Conservation (phyloP, 176 grass and related monocot genomes). For the Avena eriantha region DNA sequence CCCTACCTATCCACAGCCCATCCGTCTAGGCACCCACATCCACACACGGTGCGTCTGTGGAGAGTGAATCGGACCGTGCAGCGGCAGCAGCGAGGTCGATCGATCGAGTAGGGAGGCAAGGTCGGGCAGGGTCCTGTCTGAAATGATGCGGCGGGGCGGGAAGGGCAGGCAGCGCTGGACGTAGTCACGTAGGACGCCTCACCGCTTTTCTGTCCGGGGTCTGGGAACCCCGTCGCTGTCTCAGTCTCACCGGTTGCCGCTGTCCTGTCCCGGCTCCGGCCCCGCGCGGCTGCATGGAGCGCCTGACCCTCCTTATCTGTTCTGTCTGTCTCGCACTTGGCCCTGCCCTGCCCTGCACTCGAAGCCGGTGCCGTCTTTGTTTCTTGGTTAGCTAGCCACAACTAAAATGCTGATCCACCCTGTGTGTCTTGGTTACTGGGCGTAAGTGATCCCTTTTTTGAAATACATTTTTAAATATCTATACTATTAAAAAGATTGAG, state of each 20-base stretch:
- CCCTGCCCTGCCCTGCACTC: neutral
- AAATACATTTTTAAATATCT: too few species aligned
- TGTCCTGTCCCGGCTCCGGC: neutral
- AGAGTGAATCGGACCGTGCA: conserved; percentile 13
- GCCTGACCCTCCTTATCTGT: conserved; percentile 29
- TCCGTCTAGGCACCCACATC: neutral
- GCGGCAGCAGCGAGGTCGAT: neutral
- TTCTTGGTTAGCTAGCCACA: neutral
- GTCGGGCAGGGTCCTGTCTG: conserved; percentile 19
- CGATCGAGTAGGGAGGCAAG: neutral
- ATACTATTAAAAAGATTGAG: too few species aligned
- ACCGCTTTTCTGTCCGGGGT: conserved; percentile 41
- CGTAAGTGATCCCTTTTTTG: too few species aligned
- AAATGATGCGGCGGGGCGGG: conserved; percentile 13
- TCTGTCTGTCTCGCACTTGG: conserved; percentile 36
- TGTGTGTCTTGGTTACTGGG: too few species aligned
- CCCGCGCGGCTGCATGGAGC: neutral
- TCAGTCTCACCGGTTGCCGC: neutral
- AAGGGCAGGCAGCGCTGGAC: conserved; percentile 23
- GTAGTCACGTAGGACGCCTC: conserved; percentile 11
- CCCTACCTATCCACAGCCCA: neutral
- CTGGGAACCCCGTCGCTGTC: conserved; percentile 15
- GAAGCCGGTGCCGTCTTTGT: neutral
- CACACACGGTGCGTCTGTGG: neutral
- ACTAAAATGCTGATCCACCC: neutral